Evolutionary conservation across 2,329 filamentous ascomycete species (phyloP).

Genomic region (Aspergillus nomiae): DNA sequence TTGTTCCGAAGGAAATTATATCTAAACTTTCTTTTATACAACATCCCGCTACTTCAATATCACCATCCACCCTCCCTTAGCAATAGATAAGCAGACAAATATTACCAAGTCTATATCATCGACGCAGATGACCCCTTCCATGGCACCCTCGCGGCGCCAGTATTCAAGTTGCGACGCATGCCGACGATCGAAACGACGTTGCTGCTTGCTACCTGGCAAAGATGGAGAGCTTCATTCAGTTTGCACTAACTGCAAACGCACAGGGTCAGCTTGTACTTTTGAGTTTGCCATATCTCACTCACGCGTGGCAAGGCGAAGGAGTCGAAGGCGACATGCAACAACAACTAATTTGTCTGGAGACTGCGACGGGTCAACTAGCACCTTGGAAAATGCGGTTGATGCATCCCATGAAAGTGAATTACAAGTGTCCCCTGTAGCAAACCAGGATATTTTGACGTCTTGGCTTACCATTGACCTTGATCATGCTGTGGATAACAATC

Average conservation of each 20-base stretch:
- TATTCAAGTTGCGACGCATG: constrained; percentile 30
- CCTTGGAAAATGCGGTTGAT: background rate
- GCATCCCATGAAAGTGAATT: background rate
- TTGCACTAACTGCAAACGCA: constrained; percentile 23
- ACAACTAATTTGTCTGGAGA: background rate
- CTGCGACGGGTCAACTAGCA: background rate
- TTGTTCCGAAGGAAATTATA: background rate
- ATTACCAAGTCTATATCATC: too few relatives aligned
- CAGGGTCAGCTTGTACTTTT: constrained; percentile 25
- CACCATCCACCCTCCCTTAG: background rate
- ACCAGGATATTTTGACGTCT: background rate
- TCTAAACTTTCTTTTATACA: background rate
- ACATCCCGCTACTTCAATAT: background rate
- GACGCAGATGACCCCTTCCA: background rate
- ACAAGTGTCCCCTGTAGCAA: background rate
- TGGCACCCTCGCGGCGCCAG: constrained; percentile 20
- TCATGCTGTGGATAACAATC: too few relatives aligned
- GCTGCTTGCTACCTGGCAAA: constrained; percentile 15
- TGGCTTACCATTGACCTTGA: background rate
- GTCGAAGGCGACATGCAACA: background rate
- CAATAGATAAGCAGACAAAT: background rate
- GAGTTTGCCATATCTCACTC: constrained; percentile 16
- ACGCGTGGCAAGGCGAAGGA: background rate
- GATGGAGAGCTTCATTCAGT: background rate
- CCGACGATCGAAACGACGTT: constrained; percentile 29